Evolutionary conservation across 1,284 basidiomycete genomes (phyloP).

Genomic region (Cutaneotrichosporon mucoides): DNA sequence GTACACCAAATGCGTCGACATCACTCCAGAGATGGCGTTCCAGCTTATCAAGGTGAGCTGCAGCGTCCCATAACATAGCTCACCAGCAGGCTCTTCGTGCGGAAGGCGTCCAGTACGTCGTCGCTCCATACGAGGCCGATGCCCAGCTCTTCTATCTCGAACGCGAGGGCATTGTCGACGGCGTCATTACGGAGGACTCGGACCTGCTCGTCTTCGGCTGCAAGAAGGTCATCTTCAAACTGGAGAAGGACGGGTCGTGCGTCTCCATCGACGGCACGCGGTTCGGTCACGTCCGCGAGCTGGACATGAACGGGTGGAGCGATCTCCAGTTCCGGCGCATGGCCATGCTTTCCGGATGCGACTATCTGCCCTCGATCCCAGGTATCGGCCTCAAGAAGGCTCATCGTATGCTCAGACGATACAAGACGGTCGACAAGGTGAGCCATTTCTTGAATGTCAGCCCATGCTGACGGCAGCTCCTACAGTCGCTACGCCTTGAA

Average conservation of each 20-base stretch:
- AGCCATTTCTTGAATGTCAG: not conserved
- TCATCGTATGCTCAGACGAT: constrained; percentile 70
- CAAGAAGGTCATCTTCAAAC: constrained; percentile 68
- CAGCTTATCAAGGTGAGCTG: constrained; percentile 84
- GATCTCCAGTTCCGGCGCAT: constrained; percentile 85
- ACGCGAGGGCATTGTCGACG: constrained; percentile 74
- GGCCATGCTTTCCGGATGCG: constrained; percentile 96
- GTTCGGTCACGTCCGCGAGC: constrained; percentile 67
- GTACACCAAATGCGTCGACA: constrained; percentile 88
- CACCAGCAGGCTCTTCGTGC: constrained; percentile 67
- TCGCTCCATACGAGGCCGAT: constrained; percentile 98
- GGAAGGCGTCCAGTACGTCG: constrained; percentile 76
- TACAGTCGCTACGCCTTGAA: constrained; percentile 75
- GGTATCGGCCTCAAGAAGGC: constrained; percentile 98
- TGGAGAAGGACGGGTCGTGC: constrained; percentile 74
- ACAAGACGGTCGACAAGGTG: constrained; percentile 82
- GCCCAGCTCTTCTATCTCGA: constrained; percentile 95
- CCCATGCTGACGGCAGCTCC: constrained; percentile 37
- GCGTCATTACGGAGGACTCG: constrained; percentile 95
- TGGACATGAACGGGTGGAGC: constrained; percentile 83
- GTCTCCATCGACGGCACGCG: constrained; percentile 72
- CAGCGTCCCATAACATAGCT: not conserved
- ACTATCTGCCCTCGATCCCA: constrained; percentile 94
- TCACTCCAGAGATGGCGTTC: constrained; percentile 95
- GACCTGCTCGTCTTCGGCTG: constrained; percentile 97